These are phyloP conservation scores for Garcia nutans DNA, from an alignment of 345 rosid species.

Conservation along the genomic window DNA sequence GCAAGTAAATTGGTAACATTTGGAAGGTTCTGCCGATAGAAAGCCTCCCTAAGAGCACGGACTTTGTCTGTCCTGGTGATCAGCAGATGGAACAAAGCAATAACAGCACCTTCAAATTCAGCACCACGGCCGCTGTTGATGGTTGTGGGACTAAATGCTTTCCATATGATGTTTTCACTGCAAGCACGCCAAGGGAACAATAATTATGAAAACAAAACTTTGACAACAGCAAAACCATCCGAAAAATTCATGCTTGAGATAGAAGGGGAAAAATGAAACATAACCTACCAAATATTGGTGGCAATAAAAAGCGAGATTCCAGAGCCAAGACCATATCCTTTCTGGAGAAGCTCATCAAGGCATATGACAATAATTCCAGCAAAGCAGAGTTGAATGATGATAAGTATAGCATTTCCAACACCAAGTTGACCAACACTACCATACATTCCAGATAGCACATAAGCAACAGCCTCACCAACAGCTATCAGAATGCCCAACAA, in stretches of 20 bases:
- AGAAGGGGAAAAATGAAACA: neutral
- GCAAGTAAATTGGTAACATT: constrained; percentile 85
- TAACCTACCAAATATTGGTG: constrained; percentile 62
- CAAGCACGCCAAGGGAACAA: neutral
- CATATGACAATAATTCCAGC: constrained; percentile 42
- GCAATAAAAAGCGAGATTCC: constrained; percentile 69
- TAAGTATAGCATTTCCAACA: constrained; percentile 58
- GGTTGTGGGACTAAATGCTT: constrained; percentile 86
- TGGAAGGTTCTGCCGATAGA: constrained; percentile 86
- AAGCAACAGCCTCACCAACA: constrained; percentile 46
- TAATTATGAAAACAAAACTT: neutral
- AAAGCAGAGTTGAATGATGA: constrained; percentile 41
- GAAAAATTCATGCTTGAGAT: neutral
- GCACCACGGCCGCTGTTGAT: constrained; percentile 88
- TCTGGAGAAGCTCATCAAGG: constrained; percentile 13
- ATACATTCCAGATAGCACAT: constrained; percentile 67
- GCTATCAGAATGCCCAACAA: constrained; percentile 67
- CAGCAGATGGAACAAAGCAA: constrained; percentile 75
- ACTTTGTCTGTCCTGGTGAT: constrained; percentile 76
- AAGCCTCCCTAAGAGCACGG: constrained; percentile 78
- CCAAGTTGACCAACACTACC: constrained; percentile 64
- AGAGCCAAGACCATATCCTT: constrained; percentile 25
- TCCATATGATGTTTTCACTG: constrained; percentile 90
- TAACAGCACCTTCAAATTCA: constrained; percentile 92
- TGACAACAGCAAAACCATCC: neutral